phyloP scores from a whole-genome alignment of 768 basidiomycete species.

The Suillus fuscotomentosus region DNA sequence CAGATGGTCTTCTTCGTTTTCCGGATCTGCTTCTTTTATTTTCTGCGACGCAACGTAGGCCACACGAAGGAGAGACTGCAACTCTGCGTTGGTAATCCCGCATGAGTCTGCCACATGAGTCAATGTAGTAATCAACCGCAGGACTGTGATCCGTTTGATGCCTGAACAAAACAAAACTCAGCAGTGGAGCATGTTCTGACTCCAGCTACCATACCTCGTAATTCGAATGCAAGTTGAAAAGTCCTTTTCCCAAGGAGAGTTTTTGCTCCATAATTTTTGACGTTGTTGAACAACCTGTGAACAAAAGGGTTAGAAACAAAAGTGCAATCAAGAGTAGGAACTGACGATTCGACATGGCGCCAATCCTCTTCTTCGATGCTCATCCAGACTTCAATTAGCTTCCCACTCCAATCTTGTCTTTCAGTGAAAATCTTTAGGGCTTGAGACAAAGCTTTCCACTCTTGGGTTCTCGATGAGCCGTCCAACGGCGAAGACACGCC shows the following conservation, averaged over 20 bases:
- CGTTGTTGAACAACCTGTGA: slow-evolving; percentile 16
- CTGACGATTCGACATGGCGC: slow-evolving; percentile 18
- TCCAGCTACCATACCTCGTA: slow-evolving; percentile 13
- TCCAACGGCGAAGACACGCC: slow-evolving; percentile 14
- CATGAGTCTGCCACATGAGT: slow-evolving; percentile 9
- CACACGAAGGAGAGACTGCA: slow-evolving; percentile 25
- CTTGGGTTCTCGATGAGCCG: slow-evolving; percentile 13
- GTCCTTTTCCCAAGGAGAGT: slow-evolving; percentile 6
- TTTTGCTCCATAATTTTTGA: slow-evolving; percentile 19
- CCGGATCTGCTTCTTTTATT: slow-evolving; percentile 10
- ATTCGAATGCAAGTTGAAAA: slow-evolving; percentile 19
- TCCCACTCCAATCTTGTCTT: slow-evolving; percentile 21
- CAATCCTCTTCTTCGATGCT: slow-evolving; percentile 23
- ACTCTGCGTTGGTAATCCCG: slow-evolving; percentile 15
- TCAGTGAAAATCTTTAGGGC: slow-evolving; percentile 19
- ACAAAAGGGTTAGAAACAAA: background rate
- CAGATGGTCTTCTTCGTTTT: slow-evolving; percentile 8
- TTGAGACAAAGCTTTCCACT: slow-evolving; percentile 17
- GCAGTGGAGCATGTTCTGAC: background rate
- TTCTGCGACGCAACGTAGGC: slow-evolving; percentile 15
- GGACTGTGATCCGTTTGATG: slow-evolving; percentile 22
- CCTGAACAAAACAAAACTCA: slow-evolving; percentile 7
- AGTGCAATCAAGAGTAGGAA: background rate
- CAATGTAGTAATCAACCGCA: slow-evolving; percentile 25
- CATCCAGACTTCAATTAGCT: slow-evolving; percentile 21